These are phyloP conservation scores for Backusella mclennaniae DNA, from an alignment of 192 early-diverging fungal genomes.

Conservation along the genomic window DNA sequence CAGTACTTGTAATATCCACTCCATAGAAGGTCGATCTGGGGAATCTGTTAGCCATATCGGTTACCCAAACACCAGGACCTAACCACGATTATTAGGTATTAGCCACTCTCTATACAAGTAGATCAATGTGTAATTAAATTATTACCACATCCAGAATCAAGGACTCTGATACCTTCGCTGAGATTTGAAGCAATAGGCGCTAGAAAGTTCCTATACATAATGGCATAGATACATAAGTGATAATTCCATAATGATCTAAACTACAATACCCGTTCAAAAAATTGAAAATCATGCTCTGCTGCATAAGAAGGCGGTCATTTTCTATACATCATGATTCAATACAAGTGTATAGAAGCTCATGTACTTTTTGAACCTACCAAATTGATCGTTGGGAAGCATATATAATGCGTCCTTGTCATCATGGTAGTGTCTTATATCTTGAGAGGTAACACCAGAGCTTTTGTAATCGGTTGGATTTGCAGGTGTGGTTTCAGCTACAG, in stretches of 20 bases:
- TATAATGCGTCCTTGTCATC: conserved; percentile 36
- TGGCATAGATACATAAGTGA: background rate
- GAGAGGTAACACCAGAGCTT: background rate
- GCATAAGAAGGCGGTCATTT: background rate
- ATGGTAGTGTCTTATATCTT: conserved; percentile 34
- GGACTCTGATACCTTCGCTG: conserved; percentile 22
- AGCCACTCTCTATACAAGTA: no score
- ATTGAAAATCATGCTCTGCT: conserved; percentile 2
- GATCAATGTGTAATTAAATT: no score
- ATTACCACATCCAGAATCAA: conserved; percentile 32
- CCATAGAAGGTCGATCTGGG: conserved; percentile 47
- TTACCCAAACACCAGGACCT: conserved; percentile 34
- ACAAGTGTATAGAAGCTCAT: no score
- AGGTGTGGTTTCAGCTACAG: no score
- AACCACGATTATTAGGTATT: background rate
- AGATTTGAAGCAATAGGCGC: conserved; percentile 15
- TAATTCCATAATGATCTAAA: background rate
- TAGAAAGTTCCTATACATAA: conserved; percentile 18
- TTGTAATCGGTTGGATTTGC: background rate
- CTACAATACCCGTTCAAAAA: background rate
- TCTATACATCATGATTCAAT: background rate
- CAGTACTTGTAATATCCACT: conserved; percentile 43
- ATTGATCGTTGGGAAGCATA: conserved; percentile 49
- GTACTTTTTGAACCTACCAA: conserved; percentile 15
- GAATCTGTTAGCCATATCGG: conserved; percentile 49